Evolutionary conservation across 352 stramenopile species (phyloP).

Genomic region (Phytophthora tentaculata): DNA sequence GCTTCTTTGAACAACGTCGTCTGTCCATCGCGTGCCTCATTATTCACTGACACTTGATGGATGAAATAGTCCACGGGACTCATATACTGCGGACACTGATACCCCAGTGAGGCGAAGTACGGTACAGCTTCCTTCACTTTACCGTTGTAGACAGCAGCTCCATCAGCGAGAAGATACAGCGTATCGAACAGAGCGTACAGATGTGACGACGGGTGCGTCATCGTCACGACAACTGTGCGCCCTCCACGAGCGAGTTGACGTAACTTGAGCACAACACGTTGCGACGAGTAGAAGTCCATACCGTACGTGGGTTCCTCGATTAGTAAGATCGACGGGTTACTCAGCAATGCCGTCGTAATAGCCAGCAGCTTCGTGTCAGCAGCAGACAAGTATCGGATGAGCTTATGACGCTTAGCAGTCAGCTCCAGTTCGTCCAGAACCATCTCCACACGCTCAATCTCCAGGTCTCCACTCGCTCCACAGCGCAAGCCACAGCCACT

Average conservation of each 20-base stretch:
- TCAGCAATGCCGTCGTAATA: slow-evolving; percentile 84
- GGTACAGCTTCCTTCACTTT: slow-evolving; percentile 50
- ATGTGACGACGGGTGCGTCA: slow-evolving; percentile 85
- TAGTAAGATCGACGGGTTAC: slow-evolving; percentile 80
- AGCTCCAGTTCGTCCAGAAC: slow-evolving; percentile 42
- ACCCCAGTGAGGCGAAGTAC: slow-evolving; percentile 65
- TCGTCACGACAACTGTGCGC: slow-evolving; percentile 90
- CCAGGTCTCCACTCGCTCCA: slow-evolving; percentile 11
- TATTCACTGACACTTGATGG: slow-evolving; percentile 46
- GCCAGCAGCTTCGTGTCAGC: slow-evolving; percentile 82
- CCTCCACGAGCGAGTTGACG: slow-evolving; percentile 79
- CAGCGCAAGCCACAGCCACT: slow-evolving; percentile 27
- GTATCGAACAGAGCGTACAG: slow-evolving; percentile 62
- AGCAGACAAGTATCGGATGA: slow-evolving; percentile 38
- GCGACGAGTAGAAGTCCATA: slow-evolving; percentile 66
- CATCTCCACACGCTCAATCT: slow-evolving; percentile 30
- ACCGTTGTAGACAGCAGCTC: slow-evolving; percentile 63
- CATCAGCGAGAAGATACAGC: slow-evolving; percentile 62
- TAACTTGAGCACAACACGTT: slow-evolving; percentile 56
- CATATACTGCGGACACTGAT: slow-evolving; percentile 57
- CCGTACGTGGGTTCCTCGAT: slow-evolving; percentile 85
- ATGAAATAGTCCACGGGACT: slow-evolving; percentile 79
- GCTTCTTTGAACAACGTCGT: slow-evolving; percentile 43
- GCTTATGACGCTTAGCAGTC: slow-evolving; percentile 26
- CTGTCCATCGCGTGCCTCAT: slow-evolving; percentile 35